Base-by-base conservation (phyloP, 805 yeast species). In the Yarrowia sp. region DNA sequence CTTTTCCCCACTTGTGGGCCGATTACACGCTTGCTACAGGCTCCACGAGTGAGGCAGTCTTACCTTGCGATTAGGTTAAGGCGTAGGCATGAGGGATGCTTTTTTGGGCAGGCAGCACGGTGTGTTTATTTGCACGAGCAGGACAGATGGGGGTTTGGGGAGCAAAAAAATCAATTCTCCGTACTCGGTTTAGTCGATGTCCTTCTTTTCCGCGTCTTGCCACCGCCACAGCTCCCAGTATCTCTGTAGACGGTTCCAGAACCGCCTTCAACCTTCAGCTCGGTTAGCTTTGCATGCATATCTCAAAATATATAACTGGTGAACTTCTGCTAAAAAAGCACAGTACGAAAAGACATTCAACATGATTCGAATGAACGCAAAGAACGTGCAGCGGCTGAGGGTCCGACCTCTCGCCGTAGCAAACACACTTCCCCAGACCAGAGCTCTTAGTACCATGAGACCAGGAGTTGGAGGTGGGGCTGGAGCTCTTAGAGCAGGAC, bases 181-280 rank as follows among this genome's bases (percentile, higher is more conserved):
- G 6, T 2, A 9, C 35, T 19, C 24, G 11, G n/a, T 10, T 19
- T 4, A 3, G 2, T 14, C n/a, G 38, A 32, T 28, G 19, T 17
- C 14, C 3, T 2, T 5, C 30, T 26, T 4, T 11, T 9, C n/a
- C n/a, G 1, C 22, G 6, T 10, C 16, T 28, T 12, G 58, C 58
- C 58, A 51, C 58, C 58, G 58, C 41, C 56, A 49, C 56, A 12
- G 4, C 19, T 19, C 38, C 52, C 12, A 17, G 14, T 4, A 26
- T 3, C 1, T 7, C 1, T 9, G 4, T 26, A 26, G 56, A 21
- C 19, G 12, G 19, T 51, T 51, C 58, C 16, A n/a, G 58, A 51
- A 51, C 58, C 58, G 58, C 58, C 58, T 51, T 51, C 58, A 51
- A 51, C 40, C 26, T 51, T 33, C 30, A 5, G 28, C 56, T n/a